phyloP scores from a whole-genome alignment of 2,329 filamentous ascomycete genomes.

The Emergomyces pasteurianus region DNA sequence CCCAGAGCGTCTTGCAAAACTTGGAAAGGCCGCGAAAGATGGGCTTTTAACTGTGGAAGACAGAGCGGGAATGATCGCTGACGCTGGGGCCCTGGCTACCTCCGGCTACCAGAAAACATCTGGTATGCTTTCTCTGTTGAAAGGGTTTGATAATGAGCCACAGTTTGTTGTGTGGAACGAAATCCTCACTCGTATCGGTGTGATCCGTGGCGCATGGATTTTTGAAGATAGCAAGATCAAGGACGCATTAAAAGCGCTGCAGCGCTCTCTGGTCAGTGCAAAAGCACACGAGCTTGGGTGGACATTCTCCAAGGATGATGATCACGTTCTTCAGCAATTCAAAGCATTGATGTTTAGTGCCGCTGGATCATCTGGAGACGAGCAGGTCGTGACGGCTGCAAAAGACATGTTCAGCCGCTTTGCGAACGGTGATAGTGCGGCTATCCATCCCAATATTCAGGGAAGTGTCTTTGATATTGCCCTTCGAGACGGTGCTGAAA shows the following conservation, averaged over 20 bases:
- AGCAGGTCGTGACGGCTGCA: slow-evolving; percentile 63
- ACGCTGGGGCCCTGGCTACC: slow-evolving; percentile 77
- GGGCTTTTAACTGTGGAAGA: slow-evolving; percentile 78
- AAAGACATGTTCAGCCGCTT: slow-evolving; percentile 88
- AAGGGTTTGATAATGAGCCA: slow-evolving; percentile 67
- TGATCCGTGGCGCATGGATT: slow-evolving; percentile 76
- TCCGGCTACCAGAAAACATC: slow-evolving; percentile 93
- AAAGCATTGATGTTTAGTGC: slow-evolving; percentile 81
- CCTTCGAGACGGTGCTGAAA: slow-evolving; percentile 70
- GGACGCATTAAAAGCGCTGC: slow-evolving; percentile 71
- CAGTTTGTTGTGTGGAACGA: slow-evolving; percentile 96
- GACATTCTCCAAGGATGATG: slow-evolving; percentile 73
- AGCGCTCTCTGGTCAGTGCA: slow-evolving; percentile 61
- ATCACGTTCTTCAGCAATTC: slow-evolving; percentile 86
- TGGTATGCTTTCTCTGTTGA: slow-evolving; percentile 70
- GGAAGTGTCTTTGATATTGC: slow-evolving; percentile 76
- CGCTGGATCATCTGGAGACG: slow-evolving; percentile 69
- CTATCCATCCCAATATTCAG: slow-evolving; percentile 85
- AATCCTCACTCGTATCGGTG: slow-evolving; percentile 63
- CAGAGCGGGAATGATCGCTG: slow-evolving; percentile 85
- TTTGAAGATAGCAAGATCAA: slow-evolving; percentile 64
- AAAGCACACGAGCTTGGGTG: slow-evolving; percentile 83
- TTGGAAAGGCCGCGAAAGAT: slow-evolving; percentile 72
- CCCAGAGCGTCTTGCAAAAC: slow-evolving; percentile 70
- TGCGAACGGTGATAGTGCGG: slow-evolving; percentile 61